A percentile compares a stretch with the other conserved stretches of the same genome.
Conservation (phyloP, 2,329 filamentous ascomycete species). For the Blastomyces percursus region DNA sequence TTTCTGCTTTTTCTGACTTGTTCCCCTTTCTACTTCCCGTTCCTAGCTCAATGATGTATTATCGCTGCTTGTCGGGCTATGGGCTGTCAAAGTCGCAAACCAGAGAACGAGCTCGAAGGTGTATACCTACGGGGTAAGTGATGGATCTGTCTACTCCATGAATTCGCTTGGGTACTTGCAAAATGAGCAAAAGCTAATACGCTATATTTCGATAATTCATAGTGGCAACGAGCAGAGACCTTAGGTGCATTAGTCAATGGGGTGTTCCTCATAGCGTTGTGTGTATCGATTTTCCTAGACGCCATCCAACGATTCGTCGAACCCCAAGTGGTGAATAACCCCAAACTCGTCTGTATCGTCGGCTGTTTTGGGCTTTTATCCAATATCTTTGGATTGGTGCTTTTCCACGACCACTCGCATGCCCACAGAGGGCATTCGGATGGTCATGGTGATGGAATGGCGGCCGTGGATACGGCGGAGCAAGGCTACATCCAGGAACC, state of each 20-base stretch:
- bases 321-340: conserved; percentile 75
- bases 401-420: conserved; percentile 90
- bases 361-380: conserved; percentile 76
- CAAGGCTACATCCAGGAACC: conserved; percentile 33
- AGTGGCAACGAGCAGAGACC: conserved; percentile 97
- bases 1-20: background rate
- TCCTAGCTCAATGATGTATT: conserved; percentile 87
- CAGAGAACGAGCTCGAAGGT: conserved; percentile 70
- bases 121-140: conserved; percentile 82
- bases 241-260: conserved; percentile 94
- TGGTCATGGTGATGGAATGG: conserved; percentile 43
- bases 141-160: conserved; percentile 4
- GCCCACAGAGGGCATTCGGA: conserved; percentile 31
- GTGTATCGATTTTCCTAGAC: conserved; percentile 91
- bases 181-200: conserved; percentile 16
- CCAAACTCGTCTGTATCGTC: conserved; percentile 78
- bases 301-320: conserved; percentile 86
- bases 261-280: conserved; percentile 92
- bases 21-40: background rate
- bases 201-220: conserved; percentile 1
- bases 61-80: conserved; percentile 80
- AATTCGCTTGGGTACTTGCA: conserved; percentile 1
- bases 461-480: conserved; percentile 28
- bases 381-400: conserved; percentile 76
- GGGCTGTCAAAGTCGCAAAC: conserved; percentile 85